Evolutionary conservation across 768 basidiomycete genomes (phyloP), one percentile per base, ranked within the genome.

Genomic region (Inosperma sp.): DNA sequence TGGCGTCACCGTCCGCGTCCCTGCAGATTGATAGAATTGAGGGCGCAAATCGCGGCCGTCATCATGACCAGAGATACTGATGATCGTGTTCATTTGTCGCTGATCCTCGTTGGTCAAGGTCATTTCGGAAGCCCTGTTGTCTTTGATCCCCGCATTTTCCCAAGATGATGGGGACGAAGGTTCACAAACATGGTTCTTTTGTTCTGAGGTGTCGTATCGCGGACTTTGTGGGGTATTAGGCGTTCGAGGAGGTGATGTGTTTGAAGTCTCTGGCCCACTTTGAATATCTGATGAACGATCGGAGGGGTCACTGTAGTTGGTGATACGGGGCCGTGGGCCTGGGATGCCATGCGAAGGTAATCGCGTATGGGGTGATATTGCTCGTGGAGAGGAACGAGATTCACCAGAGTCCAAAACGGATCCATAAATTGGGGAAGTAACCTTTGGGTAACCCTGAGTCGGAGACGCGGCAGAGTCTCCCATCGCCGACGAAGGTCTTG

Each of bases 221-320:
- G 75, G 77, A 46, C 75, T 76, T 35, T 68, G 66, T 34, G 78
- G 75, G 54, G 76, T 82, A 47, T 78, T 70, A 9, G 86, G 86
- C 40, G 84, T 86, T 30, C 78, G 79, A 41, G 84, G 82, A 22
- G 84, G 81, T 9, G 76, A n/a, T n/a, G n/a, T n/a, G n/a, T n/a
- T 69, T 13, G 70, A 67, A 5, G 72, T 71, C 51, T 82, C 79
- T 22, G 72, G 64, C 8, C 68, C 68, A 50, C 67, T 70, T 49
- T 68, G 69, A 33, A 60, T 61, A 47, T 71, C 72, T 19, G 68
- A 64, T 12, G 68, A 70, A 27, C 64, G 64, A 51, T 71, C 68
- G 7, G 66, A 68, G 35, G 65, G 66, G 36, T 62, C 63, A 16
- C 65, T 67, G 39, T 56, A 55, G 36, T 58, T 51, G 39, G 51